Percentiles rank a stretch among this genome's conserved stretches.
These are phyloP conservation scores for Annulohypoxylon nitens DNA, from an alignment of 495 filamentous ascomycete species.

Conservation along the genomic window DNA sequence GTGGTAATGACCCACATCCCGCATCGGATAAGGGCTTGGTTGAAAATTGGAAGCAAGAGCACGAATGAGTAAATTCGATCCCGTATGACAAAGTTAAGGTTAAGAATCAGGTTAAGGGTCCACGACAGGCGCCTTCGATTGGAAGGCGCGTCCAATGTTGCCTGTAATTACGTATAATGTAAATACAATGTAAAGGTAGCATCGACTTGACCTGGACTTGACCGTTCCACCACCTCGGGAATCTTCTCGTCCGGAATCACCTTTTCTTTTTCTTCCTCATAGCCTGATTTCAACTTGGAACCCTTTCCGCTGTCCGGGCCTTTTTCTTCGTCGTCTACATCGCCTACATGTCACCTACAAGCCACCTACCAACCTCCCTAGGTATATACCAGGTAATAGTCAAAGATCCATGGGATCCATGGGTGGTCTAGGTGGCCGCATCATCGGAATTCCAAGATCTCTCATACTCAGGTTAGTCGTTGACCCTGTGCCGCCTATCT, in stretches of 20 bases:
- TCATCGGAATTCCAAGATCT: constrained; percentile 19
- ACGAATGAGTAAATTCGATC: constrained; percentile 10
- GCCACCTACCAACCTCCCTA: background rate
- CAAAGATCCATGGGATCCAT: too few relatives aligned
- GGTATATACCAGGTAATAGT: too few relatives aligned
- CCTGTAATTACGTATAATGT: background rate
- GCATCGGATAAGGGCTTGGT: background rate
- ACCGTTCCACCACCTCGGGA: constrained; percentile 17
- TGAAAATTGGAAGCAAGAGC: too few relatives aligned
- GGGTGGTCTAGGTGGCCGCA: background rate
- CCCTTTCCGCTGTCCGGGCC: constrained; percentile 5
- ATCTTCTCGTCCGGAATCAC: background rate
- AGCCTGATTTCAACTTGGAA: constrained; percentile 30
- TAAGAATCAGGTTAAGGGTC: background rate
- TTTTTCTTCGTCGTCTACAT: constrained; percentile 13
- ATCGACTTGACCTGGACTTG: constrained; percentile 3
- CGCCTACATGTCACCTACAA: background rate
- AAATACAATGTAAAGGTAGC: background rate
- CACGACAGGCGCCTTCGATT: background rate
- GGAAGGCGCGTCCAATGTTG: background rate
- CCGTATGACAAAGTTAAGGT: constrained; percentile 1
- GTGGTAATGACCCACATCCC: too few relatives aligned
- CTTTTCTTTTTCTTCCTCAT: constrained; percentile 29
- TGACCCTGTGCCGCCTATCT: constrained; percentile 19
- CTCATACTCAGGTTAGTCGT: background rate